Evolutionary conservation across 225 moss, liverwort and hornwort genomes (phyloP).

Genomic region (Sphagnum tenellum): DNA sequence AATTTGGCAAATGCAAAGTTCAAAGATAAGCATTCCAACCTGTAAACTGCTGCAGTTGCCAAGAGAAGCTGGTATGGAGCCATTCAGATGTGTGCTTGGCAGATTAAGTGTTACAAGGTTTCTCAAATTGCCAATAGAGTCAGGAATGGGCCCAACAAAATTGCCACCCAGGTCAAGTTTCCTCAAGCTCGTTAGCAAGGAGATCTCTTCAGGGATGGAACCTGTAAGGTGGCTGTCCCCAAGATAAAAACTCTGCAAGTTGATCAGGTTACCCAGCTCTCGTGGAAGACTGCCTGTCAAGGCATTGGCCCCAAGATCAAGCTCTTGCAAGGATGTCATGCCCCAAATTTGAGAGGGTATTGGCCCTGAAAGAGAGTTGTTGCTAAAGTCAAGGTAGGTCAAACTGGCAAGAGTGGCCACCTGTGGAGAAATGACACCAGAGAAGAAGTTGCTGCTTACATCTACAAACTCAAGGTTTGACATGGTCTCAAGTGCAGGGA

Average conservation of each 20-base stretch:
- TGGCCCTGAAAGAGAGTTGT: slow-evolving; percentile 38
- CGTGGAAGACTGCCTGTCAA: slow-evolving; percentile 39
- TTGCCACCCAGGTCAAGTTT: slow-evolving; percentile 67
- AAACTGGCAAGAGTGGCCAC: slow-evolving; percentile 38
- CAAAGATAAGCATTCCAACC: slow-evolving; percentile 9
- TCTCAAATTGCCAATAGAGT: slow-evolving; percentile 40
- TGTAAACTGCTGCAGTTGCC: slow-evolving; percentile 34
- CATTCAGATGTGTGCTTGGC: slow-evolving; percentile 26
- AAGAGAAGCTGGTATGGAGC: slow-evolving; percentile 35
- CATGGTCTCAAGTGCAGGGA: slow-evolving; percentile 19
- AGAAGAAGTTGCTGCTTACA: slow-evolving; percentile 27
- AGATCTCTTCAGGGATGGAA: slow-evolving; percentile 43
- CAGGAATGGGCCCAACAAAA: slow-evolving; percentile 51
- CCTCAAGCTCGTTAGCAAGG: slow-evolving; percentile 24
- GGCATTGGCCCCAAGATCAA: slow-evolving; percentile 48
- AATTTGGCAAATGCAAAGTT: too few relatives aligned
- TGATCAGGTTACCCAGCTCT: slow-evolving; percentile 47
- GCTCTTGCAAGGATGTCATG: slow-evolving; percentile 30
- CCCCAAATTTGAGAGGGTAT: slow-evolving; percentile 58
- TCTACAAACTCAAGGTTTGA: slow-evolving; percentile 15
- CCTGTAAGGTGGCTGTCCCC: slow-evolving; percentile 39
- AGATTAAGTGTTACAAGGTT: slow-evolving; percentile 28
- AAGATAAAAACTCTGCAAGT: slow-evolving; percentile 40
- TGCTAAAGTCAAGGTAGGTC: slow-evolving; percentile 42
- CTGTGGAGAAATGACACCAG: slow-evolving; percentile 31